Conservation (phyloP, 768 basidiomycete species). For the Kwoniella europaea region DNA sequence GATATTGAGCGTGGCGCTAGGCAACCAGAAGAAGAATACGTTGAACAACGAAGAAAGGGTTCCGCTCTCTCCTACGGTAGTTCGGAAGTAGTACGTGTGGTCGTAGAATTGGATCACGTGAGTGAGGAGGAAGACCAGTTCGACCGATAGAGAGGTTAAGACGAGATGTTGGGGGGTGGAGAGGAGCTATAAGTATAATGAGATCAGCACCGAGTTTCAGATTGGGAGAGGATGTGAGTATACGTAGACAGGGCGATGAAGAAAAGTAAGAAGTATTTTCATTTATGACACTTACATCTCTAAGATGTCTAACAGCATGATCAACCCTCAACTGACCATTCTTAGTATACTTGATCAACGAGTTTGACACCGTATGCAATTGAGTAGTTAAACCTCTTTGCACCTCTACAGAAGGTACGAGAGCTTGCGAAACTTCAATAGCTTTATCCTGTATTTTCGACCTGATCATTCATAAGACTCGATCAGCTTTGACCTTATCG, state of each 20-base stretch:
- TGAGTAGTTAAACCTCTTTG: slow-evolving; percentile 16
- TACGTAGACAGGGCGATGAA: too few relatives aligned
- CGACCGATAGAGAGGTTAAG: slow-evolving; percentile 36
- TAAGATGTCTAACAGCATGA: slow-evolving; percentile 29
- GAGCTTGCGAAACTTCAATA: slow-evolving; percentile 27
- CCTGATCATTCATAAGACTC: background rate
- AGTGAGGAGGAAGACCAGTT: slow-evolving; percentile 45
- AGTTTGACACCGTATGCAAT: slow-evolving; percentile 9
- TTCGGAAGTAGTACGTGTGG: slow-evolving; percentile 51
- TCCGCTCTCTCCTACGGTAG: slow-evolving; percentile 29
- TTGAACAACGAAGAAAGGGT: slow-evolving; percentile 39
- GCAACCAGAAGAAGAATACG: slow-evolving; percentile 50
- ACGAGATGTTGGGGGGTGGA: slow-evolving; percentile 46
- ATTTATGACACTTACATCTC: slow-evolving; percentile 31
- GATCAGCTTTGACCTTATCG: background rate
- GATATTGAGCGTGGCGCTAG: slow-evolving; percentile 36
- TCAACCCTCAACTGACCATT: slow-evolving; percentile 40
- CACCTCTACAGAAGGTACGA: slow-evolving; percentile 20
- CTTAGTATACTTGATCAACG: slow-evolving; percentile 28
- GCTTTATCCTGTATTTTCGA: slow-evolving; percentile 26
- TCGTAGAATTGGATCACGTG: slow-evolving; percentile 49
- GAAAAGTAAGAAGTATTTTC: too few relatives aligned
- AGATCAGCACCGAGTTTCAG: too few relatives aligned
- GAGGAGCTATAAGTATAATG: slow-evolving; percentile 32
- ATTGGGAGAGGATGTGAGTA: too few relatives aligned